phyloP scores from a whole-genome alignment of 1,284 basidiomycete species.

The Serendipita sp. region DNA sequence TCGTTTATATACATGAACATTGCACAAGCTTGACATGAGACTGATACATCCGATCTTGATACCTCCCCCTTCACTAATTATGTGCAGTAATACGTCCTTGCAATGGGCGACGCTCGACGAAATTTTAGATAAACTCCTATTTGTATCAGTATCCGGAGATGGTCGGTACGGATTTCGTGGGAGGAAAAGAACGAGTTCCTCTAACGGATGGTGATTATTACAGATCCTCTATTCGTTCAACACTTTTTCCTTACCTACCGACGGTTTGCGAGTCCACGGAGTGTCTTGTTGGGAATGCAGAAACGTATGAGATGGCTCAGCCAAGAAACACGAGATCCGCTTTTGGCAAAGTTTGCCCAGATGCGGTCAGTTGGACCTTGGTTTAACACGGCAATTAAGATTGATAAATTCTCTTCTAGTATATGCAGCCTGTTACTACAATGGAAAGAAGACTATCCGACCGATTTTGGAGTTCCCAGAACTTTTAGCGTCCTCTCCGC shows the following conservation, averaged over 20 bases:
- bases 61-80: conserved; percentile 10
- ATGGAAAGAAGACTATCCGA: conserved; percentile 58
- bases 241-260: conserved; percentile 71
- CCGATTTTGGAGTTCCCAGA: conserved; percentile 64
- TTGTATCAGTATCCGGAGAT: conserved; percentile 60
- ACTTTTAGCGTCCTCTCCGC: conserved; percentile 56
- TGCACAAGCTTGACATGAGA: background rate
- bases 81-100: conserved; percentile 34
- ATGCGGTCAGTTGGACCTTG: conserved; percentile 41
- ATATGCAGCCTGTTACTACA: conserved; percentile 60
- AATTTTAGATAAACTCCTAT: conserved; percentile 62
- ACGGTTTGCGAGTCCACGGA: conserved; percentile 59
- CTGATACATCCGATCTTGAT: conserved; percentile 16
- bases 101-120: conserved; percentile 62
- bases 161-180: conserved; percentile 29
- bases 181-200: too few relatives aligned
- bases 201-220: background rate
- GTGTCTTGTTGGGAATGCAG: conserved; percentile 66
- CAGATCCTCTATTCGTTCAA: conserved; percentile 59
- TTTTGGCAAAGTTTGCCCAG: conserved; percentile 70
- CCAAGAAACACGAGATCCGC: conserved; percentile 34
- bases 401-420: conserved; percentile 23
- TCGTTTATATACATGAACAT: background rate
- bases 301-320: conserved; percentile 66
- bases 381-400: conserved; percentile 6